Evolutionary conservation across 2,329 filamentous ascomycete genomes (phyloP), one percentile per base, ranked within the genome.

Genomic region (Fusarium sp.): DNA sequence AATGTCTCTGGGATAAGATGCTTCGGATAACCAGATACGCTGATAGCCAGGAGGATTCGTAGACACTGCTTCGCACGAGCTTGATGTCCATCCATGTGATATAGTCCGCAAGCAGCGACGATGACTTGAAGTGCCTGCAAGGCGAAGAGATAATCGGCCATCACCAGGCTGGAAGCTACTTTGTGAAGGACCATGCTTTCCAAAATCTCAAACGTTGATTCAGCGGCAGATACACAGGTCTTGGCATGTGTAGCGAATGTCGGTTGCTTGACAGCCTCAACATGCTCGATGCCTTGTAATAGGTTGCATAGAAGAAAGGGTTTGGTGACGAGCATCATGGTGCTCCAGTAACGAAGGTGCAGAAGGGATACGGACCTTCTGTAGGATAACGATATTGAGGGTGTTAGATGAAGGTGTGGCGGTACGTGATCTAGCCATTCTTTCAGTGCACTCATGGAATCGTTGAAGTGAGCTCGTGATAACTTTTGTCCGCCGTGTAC

Each of bases 401-500:
- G 6, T 8, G 38, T 28, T 1, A 57, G 18, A 5, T 25, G 54
- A 9, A 57, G 54, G 0, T 57, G 54, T 4, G 38, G 18, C 5
- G 54, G n/a, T 25, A 57, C 30, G 0, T 25, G 38, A 1, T 57
- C 38, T 16, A 33, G 9, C 54, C 54, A 57, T 9, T 25, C n/a
- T 8, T 25, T 12, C 0, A 57, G 6, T 0, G 38, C 9, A 3
- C 1, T 6, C 0, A 57, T 21, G 0, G 53, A 7, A 9, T 57
- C 7, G 2, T 46, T 25, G 7, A 57, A 47, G 2, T 57, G 30
- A 23, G 38, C 1, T 2, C 5, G 8, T 4, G 54, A 33, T n/a
- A 57, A 7, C 16, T 28, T 57, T 9, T 47, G 38, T 3, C 38
- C 38, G 1, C 28, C 54, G 5, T 57, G 54, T 2, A 57, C 30